Evolutionary conservation across 78 protist species (phyloP).

Genomic region (Dictyostelium purpureum): DNA sequence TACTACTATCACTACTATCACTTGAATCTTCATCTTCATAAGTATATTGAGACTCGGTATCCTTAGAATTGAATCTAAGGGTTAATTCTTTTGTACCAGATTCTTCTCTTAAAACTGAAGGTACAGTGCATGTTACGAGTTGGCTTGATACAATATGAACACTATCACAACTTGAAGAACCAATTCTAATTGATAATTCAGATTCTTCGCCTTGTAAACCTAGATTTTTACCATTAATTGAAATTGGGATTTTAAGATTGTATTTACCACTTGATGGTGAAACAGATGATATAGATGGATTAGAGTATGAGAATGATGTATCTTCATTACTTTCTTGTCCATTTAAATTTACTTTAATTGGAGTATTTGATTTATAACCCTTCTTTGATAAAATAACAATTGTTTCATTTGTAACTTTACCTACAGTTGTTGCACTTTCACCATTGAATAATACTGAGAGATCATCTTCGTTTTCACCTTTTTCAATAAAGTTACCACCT

Average conservation of each 20-base stretch:
- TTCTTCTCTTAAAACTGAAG: background rate
- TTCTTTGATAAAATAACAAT: background rate
- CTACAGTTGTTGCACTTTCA: background rate
- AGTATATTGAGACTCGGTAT: background rate
- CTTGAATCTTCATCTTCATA: background rate
- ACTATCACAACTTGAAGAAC: background rate
- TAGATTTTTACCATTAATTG: background rate
- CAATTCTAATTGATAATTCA: background rate
- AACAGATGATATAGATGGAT: background rate
- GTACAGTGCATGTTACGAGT: background rate
- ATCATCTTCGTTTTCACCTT: background rate
- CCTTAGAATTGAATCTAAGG: background rate
- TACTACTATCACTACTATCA: too few species aligned
- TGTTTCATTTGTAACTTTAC: background rate
- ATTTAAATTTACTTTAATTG: background rate
- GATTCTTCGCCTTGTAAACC: background rate
- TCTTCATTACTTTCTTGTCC: background rate
- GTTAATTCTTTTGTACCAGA: background rate
- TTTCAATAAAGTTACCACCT: conserved; percentile 29
- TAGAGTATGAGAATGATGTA: background rate
- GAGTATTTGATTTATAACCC: background rate
- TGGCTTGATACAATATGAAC: background rate
- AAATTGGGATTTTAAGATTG: background rate
- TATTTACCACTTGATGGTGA: background rate
- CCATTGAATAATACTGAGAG: background rate